Percentiles rank a stretch among this genome's conserved stretches.
These are phyloP conservation scores for Apiospora rasikravindrae DNA, from an alignment of 2,329 filamentous ascomycete genomes.

Conservation along the genomic window DNA sequence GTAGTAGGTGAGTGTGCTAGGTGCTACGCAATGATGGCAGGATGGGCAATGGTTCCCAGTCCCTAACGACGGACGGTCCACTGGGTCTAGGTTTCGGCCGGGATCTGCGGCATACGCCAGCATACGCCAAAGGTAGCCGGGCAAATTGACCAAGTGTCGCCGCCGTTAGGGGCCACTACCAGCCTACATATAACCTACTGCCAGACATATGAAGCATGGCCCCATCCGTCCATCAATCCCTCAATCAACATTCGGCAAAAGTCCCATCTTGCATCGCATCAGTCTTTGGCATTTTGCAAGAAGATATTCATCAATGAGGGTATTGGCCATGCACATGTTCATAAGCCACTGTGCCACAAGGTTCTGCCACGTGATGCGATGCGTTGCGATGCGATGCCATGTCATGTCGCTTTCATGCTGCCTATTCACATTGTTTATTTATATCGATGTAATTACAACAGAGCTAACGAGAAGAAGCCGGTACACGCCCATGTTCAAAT, in stretches of 20 bases:
- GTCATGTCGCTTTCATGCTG: neutral
- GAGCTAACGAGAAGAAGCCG: neutral
- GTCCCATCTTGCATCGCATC: neutral
- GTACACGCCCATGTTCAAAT: neutral
- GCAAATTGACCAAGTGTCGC: neutral
- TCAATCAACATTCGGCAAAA: neutral
- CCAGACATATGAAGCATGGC: neutral
- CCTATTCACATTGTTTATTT: neutral
- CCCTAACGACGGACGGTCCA: slow-evolving; percentile 8
- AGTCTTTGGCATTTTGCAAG: neutral
- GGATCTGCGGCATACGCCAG: slow-evolving; percentile 9
- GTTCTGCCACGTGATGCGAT: neutral
- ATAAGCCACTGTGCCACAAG: neutral
- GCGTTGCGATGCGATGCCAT: neutral
- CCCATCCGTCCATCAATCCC: neutral
- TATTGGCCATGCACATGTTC: neutral
- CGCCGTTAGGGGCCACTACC: slow-evolving; percentile 5
- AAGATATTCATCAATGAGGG: neutral
- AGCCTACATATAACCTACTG: too few relatives aligned
- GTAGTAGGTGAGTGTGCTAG: neutral
- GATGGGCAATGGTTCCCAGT: slow-evolving; percentile 4
- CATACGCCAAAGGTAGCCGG: neutral
- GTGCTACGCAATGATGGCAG: slow-evolving; percentile 14
- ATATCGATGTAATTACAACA: neutral
- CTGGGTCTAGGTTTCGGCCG: slow-evolving; percentile 13